These are phyloP conservation scores for Candida sp. DNA, from an alignment of 1,139 yeast species.

Conservation along the genomic window DNA sequence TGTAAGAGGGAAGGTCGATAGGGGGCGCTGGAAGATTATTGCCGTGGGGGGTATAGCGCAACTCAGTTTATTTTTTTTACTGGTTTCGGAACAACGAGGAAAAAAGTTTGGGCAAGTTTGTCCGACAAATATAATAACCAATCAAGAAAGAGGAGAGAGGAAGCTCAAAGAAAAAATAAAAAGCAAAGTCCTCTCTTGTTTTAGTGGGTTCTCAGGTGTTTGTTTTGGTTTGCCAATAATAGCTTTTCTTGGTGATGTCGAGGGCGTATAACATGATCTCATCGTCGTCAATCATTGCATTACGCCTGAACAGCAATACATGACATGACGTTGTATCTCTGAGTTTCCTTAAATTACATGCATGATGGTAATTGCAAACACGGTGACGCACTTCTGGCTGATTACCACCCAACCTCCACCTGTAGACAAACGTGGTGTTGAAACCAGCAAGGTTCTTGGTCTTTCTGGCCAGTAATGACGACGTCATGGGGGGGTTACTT, in stretches of 20 bases:
- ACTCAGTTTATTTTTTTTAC: not conserved
- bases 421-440: not conserved
- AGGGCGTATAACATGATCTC: not conserved
- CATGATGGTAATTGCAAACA: not conserved
- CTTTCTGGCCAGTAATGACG: no score
- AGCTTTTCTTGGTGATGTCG: no score
- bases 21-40: no score
- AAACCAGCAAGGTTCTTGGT: no score
- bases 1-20: not conserved
- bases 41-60: not conserved
- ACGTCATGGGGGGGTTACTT: no score
- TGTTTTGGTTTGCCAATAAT: not conserved
- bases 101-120: not conserved
- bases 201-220: not conserved
- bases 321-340: not conserved
- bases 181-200: no score
- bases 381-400: not conserved
- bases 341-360: conserved; percentile 1
- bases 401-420: no score
- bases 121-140: not conserved
- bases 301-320: not conserved
- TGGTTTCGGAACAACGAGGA: not conserved
- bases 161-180: no score
- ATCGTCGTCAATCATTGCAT: not conserved
- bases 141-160: not conserved